Conservation (phyloP, 495 filamentous ascomycete species). For the Penicillium odoratum region DNA sequence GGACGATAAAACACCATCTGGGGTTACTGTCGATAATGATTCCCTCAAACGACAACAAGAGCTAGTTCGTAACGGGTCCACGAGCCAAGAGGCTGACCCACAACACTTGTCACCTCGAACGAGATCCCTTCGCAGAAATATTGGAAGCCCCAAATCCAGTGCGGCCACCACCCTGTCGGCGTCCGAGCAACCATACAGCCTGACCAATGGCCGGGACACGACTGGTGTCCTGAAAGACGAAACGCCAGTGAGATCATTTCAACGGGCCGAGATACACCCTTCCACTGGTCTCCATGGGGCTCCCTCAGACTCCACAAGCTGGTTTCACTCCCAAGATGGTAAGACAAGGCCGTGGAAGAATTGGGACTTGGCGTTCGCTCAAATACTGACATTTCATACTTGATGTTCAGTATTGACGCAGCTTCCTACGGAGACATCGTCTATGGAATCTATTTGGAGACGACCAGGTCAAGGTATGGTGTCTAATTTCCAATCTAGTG, state of each 20-base stretch:
- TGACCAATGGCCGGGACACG: constrained; percentile 5
- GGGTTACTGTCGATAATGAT: constrained; percentile 51
- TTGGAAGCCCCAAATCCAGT: constrained; percentile 25
- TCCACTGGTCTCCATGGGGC: constrained; percentile 7
- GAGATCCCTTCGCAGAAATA: constrained; percentile 19
- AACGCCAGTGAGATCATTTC: constrained; percentile 16
- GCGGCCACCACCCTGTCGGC: constrained; percentile 21
- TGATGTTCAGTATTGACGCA: not conserved
- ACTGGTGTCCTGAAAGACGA: constrained; percentile 16
- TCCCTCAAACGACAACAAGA: constrained; percentile 49
- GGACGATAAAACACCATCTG: constrained; percentile 33
- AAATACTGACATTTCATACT: not conserved
- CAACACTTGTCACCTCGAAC: constrained; percentile 23
- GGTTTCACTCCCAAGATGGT: constrained; percentile 15
- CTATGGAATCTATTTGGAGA: constrained; percentile 40
- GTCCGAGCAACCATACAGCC: constrained; percentile 17
- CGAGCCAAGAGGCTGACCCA: constrained; percentile 34
- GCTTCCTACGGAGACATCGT: constrained; percentile 10
- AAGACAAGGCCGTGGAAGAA: not conserved
- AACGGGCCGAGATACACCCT: constrained; percentile 21
- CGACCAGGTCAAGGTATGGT: constrained; percentile 55
- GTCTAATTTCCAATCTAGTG: not conserved
- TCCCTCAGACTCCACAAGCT: constrained; percentile 3
- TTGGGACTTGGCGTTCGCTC: not conserved
- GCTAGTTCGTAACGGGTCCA: constrained; percentile 46